Evolutionary conservation across 805 yeast genomes (phyloP), one percentile per base, ranked within the genome.

Genomic region (Candida chilensis): DNA sequence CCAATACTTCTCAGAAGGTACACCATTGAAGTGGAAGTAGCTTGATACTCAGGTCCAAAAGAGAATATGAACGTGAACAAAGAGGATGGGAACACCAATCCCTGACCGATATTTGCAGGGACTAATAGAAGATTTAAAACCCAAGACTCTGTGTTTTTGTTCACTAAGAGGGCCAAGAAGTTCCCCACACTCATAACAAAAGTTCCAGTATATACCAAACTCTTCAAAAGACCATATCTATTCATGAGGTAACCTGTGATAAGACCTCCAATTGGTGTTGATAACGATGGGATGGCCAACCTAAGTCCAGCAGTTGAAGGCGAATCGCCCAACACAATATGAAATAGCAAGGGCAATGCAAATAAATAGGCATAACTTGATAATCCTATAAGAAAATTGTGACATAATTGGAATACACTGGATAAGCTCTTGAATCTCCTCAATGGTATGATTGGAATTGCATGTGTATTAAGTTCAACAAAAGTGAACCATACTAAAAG

Each of bases 191-290:
- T 37, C 60, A 62, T 51, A 5, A 57, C 32, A 8, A 44, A 30
- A 2, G 57, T 50, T 8, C 71, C 70, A 6, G 41, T 26, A 27
- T 44, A 38, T 16, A 58, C 48, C 20, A 64, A 37, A 15, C 35
- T 29, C 5, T 37, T 45, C 17, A 63, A 40, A 16, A 42, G 37
- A 6, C 49, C 40, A 25, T 44, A 44, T 25, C 41, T 48, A 27
- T 58, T 50, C 65, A 61, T 61, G 30, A 50, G 39, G 22, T 48
- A 37, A 0, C 68, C 70, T 1, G 67, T 52, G 5, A 51, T 41
- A 13, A 64, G 32, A 3, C 67, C 58, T 4, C 70, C 70, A 16
- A 61, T 47, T n/a, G 67, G 63, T 2, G 65, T 61, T 22, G 57
- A 54, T 12, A 57, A 30, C 3, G 68, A 54, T 4, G 67, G 70